phyloP scores from a whole-genome alignment of 768 basidiomycete species.

The Phanerochaete carnosa region DNA sequence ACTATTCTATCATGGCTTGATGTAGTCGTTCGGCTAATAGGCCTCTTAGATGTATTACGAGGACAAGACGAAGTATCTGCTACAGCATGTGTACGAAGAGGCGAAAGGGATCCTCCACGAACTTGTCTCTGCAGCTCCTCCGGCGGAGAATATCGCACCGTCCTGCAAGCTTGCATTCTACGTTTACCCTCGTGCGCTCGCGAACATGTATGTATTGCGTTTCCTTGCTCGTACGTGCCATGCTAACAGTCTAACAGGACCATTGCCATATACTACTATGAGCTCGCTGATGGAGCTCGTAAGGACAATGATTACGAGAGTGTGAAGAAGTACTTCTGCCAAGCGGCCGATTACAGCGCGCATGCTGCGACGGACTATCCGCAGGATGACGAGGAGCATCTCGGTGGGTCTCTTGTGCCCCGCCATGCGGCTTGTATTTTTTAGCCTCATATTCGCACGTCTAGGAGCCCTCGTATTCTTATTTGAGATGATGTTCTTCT shows the following conservation, averaged over 20 bases:
- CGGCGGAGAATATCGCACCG: background rate
- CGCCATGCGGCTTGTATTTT: background rate
- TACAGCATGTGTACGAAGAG: background rate
- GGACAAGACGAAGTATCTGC: background rate
- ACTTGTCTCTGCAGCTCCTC: background rate
- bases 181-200: background rate
- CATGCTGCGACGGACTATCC: background rate
- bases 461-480: background rate
- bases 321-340: background rate
- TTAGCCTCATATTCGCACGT: background rate
- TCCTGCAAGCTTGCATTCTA: background rate
- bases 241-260: background rate
- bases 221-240: background rate
- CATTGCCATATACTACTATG: background rate
- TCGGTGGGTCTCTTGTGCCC: background rate
- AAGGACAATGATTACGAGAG: background rate
- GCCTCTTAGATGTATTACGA: background rate
- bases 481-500: background rate
- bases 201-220: background rate
- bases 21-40: background rate
- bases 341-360: background rate
- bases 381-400: background rate
- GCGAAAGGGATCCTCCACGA: background rate
- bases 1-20: background rate
- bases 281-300: background rate